Base-by-base conservation (phyloP, 164 flowering plant genomes). In the Stephania yunnanensis region DNA sequence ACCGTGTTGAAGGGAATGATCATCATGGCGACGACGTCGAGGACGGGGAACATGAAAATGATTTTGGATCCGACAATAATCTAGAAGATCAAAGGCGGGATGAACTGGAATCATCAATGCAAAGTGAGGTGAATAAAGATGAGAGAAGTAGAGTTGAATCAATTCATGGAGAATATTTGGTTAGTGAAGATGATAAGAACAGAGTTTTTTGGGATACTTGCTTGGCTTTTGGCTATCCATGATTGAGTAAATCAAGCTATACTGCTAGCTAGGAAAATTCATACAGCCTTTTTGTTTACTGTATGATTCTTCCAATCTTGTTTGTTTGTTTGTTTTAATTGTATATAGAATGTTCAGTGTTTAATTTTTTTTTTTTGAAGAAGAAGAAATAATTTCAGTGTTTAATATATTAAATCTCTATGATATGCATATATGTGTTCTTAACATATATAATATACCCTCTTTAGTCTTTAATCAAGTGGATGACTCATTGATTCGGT, bases 131-230 rank as follows among this genome's bases (percentile, higher is more conserved):
- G 55, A 36, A 42, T 2, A 31, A 69, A 5, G 50, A 75, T 3
- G 20, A 3, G 8, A 71, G 22, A 52, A n/a, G 42, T 10, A 69
- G 25, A 68, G 70, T 25, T 31, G 72, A 69, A 9, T 45, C 64
- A 69, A 36, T 10, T 36, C 42, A 36, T 55, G 66, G 17, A 53
- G 77, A 75, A 36, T 36, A 36, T 25, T 8, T 50, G 53, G 44
- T 53, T 71, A 75, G 29, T 69, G 72, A 75, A 50, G 77, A 44
- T 50, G 31, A 55, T 36, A 69, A 75, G 66, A 75, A 55, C 30
- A 75, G 29, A 44, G 36, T 53, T 42, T 75, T 75, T 44, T 75
- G 77, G 77, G 42, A 53, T 8, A 75, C 52, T 69, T 75, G 77
- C 53, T 75, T 73, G 69, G 65, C 67, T 36, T 36, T 73, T 3